These are phyloP conservation scores for Quercus berberidifolia DNA, from an alignment of 306 rosid species.

Conservation along the genomic window DNA sequence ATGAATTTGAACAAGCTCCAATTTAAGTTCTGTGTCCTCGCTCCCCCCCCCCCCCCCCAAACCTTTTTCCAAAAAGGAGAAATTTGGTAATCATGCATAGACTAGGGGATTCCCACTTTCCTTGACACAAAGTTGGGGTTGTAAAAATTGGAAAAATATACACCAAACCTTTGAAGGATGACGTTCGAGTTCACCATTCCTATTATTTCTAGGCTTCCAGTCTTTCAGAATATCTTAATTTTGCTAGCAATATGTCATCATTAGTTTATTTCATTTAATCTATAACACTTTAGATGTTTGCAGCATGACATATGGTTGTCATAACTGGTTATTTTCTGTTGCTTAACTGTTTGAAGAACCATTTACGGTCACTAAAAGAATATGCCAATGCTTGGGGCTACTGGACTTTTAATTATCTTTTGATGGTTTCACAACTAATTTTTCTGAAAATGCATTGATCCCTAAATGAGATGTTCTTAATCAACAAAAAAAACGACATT, in stretches of 20 bases:
- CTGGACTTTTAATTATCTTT: neutral
- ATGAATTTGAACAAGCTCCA: constrained; percentile 1
- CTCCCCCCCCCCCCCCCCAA: neutral
- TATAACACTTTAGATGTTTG: neutral
- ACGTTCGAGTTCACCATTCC: no score
- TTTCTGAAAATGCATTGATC: neutral
- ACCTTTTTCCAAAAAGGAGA: neutral
- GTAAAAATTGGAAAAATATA: no score
- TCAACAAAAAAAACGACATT: neutral
- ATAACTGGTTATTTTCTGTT: neutral
- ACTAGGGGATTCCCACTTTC: no score
- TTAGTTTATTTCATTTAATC: neutral
- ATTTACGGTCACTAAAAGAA: neutral
- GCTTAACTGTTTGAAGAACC: neutral
- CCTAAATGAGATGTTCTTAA: neutral
- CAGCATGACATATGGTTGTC: no score
- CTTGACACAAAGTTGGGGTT: no score
- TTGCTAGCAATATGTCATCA: no score
- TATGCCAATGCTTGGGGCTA: neutral
- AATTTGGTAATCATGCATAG: neutral
- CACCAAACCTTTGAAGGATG: no score
- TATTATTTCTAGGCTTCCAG: no score
- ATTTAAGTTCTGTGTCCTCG: no score
- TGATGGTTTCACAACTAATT: neutral
- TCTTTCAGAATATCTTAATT: no score